phyloP scores from a whole-genome alignment of 495 filamentous ascomycete species.

The Lindgomyces ingoldianus region DNA sequence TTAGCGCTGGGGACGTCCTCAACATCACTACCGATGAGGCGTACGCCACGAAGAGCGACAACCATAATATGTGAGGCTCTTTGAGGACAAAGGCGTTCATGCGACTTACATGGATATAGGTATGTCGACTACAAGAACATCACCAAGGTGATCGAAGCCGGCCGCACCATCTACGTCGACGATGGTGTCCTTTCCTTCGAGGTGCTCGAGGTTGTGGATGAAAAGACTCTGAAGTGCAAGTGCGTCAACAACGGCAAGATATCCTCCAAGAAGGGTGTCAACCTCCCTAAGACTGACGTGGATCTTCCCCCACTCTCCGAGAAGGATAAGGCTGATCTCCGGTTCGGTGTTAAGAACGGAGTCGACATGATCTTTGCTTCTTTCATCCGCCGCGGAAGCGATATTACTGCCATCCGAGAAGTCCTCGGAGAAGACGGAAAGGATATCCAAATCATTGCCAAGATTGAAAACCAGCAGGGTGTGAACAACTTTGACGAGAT shows the following conservation, averaged over 20 bases:
- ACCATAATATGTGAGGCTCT: slow-evolving; percentile 82
- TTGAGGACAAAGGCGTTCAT: not conserved
- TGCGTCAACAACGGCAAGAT: slow-evolving; percentile 97
- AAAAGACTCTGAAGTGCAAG: slow-evolving; percentile 78
- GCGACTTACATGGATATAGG: slow-evolving; percentile 52
- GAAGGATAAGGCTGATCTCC: slow-evolving; percentile 91
- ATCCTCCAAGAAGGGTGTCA: slow-evolving; percentile 97
- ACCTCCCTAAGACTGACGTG: slow-evolving; percentile 96
- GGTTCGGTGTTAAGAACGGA: slow-evolving; percentile 94
- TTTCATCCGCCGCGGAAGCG: slow-evolving; percentile 89
- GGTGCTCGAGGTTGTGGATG: slow-evolving; percentile 82
- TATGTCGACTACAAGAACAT: slow-evolving; percentile 99
- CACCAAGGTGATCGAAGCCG: slow-evolving; percentile 92
- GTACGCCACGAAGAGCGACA: slow-evolving; percentile 79
- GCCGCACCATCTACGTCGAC: slow-evolving; percentile 96
- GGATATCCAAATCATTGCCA: slow-evolving; percentile 98
- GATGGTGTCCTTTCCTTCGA: slow-evolving; percentile 96
- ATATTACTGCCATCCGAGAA: slow-evolving; percentile 88
- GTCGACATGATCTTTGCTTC: slow-evolving; percentile 99
- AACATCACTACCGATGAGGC: slow-evolving; percentile 98
- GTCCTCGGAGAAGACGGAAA: slow-evolving; percentile 89
- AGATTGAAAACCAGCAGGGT: slow-evolving; percentile 99
- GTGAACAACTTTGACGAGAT: slow-evolving; percentile 99
- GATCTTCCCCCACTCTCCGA: slow-evolving; percentile 97
- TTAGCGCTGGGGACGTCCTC: slow-evolving; percentile 75